Percentiles rank a stretch among this genome's conserved stretches.
Conservation (phyloP, 2,329 filamentous ascomycete species). For the Monilinia polystroma region DNA sequence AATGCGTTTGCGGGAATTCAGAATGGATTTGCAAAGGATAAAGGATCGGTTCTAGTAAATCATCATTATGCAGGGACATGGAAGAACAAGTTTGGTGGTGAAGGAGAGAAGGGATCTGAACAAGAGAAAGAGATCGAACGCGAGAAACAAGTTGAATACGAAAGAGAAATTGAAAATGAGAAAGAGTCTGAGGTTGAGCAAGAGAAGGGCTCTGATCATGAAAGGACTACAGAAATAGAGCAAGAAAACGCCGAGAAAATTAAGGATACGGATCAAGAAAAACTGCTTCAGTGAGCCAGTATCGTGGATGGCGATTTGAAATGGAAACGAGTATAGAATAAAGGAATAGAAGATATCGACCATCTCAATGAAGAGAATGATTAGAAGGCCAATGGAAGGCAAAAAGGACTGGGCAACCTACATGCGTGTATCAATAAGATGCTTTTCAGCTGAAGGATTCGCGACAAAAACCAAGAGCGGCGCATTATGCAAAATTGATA, state of each 20-base stretch:
- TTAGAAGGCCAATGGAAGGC: background rate
- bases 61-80: slow-evolving; percentile 17
- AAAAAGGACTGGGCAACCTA: too few relatives aligned
- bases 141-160: background rate
- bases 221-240: background rate
- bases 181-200: too few relatives aligned
- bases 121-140: slow-evolving; percentile 4
- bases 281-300: background rate
- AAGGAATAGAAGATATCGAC: background rate
- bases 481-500: too few relatives aligned
- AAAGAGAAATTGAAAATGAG: background rate
- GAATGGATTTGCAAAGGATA: slow-evolving; percentile 5
- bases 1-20: slow-evolving; percentile 3
- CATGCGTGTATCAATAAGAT: too few relatives aligned
- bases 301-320: background rate
- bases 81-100: slow-evolving; percentile 14
- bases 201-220: background rate
- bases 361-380: background rate
- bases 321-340: background rate
- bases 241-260: background rate
- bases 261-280: background rate
- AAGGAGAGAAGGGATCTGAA: slow-evolving; percentile 7
- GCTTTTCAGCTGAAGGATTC: too few relatives aligned
- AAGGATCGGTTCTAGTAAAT: background rate
- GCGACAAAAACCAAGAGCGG: too few relatives aligned